Percentiles rank a stretch among this genome's conserved stretches.
Evolutionary conservation across 768 basidiomycete species (phyloP).

Genomic region (Boletus sensibilis): DNA sequence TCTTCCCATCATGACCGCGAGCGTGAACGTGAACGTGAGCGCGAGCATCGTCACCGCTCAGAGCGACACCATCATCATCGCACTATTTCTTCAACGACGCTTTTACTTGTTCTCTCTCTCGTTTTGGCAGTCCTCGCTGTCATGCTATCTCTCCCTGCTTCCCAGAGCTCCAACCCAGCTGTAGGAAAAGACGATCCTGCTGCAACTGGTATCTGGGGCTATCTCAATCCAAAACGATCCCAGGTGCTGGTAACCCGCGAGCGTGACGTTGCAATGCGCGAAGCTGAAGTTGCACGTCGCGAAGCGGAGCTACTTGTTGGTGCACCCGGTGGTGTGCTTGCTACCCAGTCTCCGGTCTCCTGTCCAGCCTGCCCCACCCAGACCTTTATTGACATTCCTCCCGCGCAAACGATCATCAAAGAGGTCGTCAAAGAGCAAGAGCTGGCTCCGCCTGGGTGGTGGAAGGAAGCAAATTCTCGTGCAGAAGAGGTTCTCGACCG

Average conservation of each 20-base stretch:
- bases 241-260: constrained; percentile 80
- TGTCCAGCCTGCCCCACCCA: constrained; percentile 61
- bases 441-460: constrained; percentile 79
- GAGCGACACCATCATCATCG: constrained; percentile 75
- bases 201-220: constrained; percentile 61
- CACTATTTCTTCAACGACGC: constrained; percentile 87
- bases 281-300: constrained; percentile 85
- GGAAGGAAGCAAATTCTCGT: constrained; percentile 61
- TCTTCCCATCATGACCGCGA: constrained; percentile 74
- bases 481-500: constrained; percentile 82
- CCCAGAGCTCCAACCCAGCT: constrained; percentile 34
- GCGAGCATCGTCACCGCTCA: constrained; percentile 55
- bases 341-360: constrained; percentile 46
- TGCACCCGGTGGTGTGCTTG: constrained; percentile 77
- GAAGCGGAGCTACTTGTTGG: constrained; percentile 84
- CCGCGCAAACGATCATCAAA: constrained; percentile 81
- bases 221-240: constrained; percentile 78
- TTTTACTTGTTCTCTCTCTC: constrained; percentile 82
- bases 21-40: constrained; percentile 48
- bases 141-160: constrained; percentile 81
- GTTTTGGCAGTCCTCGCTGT: constrained; percentile 86
- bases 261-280: constrained; percentile 74
- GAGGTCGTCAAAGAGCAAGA: constrained; percentile 84
- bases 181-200: constrained; percentile 38
- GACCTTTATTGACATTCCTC: constrained; percentile 55